phyloP scores from a whole-genome alignment of 2,329 filamentous ascomycete species.

The Colletotrichum sp. region DNA sequence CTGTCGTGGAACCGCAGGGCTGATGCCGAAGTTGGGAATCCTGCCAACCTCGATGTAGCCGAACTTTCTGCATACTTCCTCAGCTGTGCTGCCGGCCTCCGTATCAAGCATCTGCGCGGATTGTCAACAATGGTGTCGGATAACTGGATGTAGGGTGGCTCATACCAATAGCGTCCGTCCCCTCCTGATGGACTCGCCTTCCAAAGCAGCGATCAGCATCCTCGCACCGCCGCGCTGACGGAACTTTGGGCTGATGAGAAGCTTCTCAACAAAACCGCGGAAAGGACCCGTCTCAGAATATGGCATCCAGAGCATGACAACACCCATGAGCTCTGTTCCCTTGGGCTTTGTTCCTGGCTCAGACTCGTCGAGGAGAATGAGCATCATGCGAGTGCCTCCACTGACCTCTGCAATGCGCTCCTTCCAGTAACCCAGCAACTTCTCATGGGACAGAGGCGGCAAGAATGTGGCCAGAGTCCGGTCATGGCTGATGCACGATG shows the following conservation, averaged over 20 bases:
- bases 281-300: constrained; percentile 61
- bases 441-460: constrained; percentile 61
- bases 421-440: constrained; percentile 64
- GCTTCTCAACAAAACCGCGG: constrained; percentile 60
- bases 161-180: constrained; percentile 58
- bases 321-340: constrained; percentile 55
- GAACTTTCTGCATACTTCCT: constrained; percentile 58
- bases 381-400: constrained; percentile 52
- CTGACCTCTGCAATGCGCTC: constrained; percentile 52
- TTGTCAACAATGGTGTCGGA: not conserved
- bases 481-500: constrained; percentile 63
- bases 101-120: constrained; percentile 55
- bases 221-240: constrained; percentile 57
- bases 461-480: constrained; percentile 63
- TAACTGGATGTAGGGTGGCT: not conserved
- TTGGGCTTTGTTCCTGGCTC: constrained; percentile 37
- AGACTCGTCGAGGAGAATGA: constrained; percentile 52
- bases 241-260: constrained; percentile 59
- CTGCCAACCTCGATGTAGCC: constrained; percentile 61
- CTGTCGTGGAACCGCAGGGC: constrained; percentile 45
- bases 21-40: constrained; percentile 59
- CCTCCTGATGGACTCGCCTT: constrained; percentile 54
- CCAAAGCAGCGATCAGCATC: constrained; percentile 57
- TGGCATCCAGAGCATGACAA: constrained; percentile 60
- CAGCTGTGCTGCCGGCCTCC: constrained; percentile 56